These are phyloP conservation scores for Rasamsonia emersonii DNA, from an alignment of 2,329 filamentous ascomycete species.

Conservation along the genomic window DNA sequence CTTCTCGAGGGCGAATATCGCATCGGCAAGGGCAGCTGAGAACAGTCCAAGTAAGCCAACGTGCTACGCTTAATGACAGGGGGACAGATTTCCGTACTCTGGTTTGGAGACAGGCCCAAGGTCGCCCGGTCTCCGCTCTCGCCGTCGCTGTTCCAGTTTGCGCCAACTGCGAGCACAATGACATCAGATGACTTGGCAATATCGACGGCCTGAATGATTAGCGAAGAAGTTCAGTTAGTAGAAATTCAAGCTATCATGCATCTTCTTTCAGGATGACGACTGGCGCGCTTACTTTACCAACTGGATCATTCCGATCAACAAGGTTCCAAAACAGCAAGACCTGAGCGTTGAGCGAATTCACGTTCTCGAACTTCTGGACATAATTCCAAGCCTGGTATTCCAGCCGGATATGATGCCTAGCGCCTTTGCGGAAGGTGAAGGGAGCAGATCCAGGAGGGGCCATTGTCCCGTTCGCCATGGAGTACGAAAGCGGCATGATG, in stretches of 20 bases:
- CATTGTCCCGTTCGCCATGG: too few species aligned
- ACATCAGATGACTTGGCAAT: constrained; percentile 30
- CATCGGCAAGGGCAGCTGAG: constrained; percentile 23
- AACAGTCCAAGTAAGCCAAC: too few species aligned
- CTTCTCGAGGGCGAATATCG: constrained; percentile 31
- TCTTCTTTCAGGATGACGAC: not conserved
- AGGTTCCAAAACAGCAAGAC: constrained; percentile 40
- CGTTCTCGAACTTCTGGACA: constrained; percentile 28
- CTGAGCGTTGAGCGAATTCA: constrained; percentile 35
- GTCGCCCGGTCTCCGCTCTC: constrained; percentile 36
- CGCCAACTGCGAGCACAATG: constrained; percentile 33
- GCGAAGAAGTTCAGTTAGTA: not conserved
- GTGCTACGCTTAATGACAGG: too few species aligned
- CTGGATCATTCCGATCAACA: constrained; percentile 25
- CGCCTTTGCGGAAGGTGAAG: too few species aligned
- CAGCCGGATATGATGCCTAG: constrained; percentile 29
- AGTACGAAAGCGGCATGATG: too few species aligned
- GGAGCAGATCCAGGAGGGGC: too few species aligned
- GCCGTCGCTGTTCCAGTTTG: constrained; percentile 40
- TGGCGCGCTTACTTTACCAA: constrained; percentile 10
- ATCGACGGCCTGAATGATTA: constrained; percentile 21
- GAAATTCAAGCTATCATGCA: too few species aligned
- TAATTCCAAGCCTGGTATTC: constrained; percentile 37
- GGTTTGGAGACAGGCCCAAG: constrained; percentile 27
- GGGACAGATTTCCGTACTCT: constrained; percentile 22